phyloP scores from a whole-genome alignment of 1,139 yeast genomes.

The Sugiyamaella sp. region DNA sequence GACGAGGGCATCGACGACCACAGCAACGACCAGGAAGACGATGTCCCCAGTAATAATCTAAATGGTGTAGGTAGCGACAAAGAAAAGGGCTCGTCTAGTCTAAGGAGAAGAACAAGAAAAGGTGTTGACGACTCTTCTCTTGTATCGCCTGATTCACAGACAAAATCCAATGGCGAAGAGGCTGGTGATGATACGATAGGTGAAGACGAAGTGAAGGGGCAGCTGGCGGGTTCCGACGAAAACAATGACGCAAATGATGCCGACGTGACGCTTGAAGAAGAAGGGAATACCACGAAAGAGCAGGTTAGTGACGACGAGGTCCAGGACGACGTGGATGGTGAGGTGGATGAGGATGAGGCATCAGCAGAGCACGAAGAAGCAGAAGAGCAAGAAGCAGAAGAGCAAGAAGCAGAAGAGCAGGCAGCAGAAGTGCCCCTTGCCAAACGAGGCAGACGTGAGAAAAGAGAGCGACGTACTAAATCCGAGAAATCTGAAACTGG shows the following conservation, averaged over 20 bases:
- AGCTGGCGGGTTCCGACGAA: background rate
- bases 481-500: background rate
- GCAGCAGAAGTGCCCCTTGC: constrained; percentile 39
- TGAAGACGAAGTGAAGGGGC: background rate
- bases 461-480: constrained; percentile 59
- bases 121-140: constrained; percentile 6
- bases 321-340: background rate
- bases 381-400: constrained; percentile 11
- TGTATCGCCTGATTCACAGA: too few relatives aligned
- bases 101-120: constrained; percentile 7
- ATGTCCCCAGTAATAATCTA: background rate
- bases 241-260: constrained; percentile 3
- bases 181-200: constrained; percentile 14
- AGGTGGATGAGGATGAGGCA: background rate
- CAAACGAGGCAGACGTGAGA: constrained; percentile 90
- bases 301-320: constrained; percentile 17
- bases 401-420: constrained; percentile 1
- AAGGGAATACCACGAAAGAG: constrained; percentile 20
- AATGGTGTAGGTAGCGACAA: background rate
- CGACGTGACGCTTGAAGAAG: constrained; percentile 16
- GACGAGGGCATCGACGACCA: constrained; percentile 6
- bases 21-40: background rate
- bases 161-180: too few relatives aligned
- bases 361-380: constrained; percentile 18
- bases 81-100: background rate